Base-by-base conservation (phyloP, 306 rosid genomes). In the Oxytropis ochrocephala region DNA sequence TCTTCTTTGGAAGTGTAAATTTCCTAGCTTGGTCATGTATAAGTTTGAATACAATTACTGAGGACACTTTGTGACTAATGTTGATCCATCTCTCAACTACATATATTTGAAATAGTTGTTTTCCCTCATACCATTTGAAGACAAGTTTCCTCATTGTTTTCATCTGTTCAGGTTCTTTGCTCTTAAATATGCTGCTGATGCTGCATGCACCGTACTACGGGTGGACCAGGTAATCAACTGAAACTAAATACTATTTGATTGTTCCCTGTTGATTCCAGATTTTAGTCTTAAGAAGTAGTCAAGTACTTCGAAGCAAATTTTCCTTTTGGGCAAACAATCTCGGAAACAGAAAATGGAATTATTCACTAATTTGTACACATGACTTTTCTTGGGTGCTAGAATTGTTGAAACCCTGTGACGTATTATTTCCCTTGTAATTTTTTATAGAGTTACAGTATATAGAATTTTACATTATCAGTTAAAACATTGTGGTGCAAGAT, bases 111-210 rank as follows among this genome's bases (percentile, higher is more conserved):
- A 17, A 17, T 17, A 7, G 16, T 44, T n/a, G 8, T 16, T 50
- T 62, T 4, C 49, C 70, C 30, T 51, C 38, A 0, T 46, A 6
- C 43, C 78, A 29, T 41, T 61, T 11, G 3, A 3, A 10, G 30
- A 46, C 70, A 46, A 46, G 30, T 47, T 30, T 69, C 55, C 68
- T 73, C 56, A 36, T 17, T 79, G 42, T 42, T 50, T 57, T 64
- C 41, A 42, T 53, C 42, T 63, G 19, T 65, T 52, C 78, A 94
- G 99, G 85, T 67, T 87, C 11, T 94, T 88, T 65, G 96, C 97
- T 81, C 96, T 94, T 10, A 94, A 89, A 70, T 91, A 88, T 82
- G 97, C 99, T 65, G 85, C 91, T 5, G 99, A 94, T 85, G 97
- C 99, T 79, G 99, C 82, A 13, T 94, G 97, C 83, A 94, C 99